phyloP scores from a whole-genome alignment of 2,329 filamentous ascomycete genomes.

The Fonsecaea multimorphosa region DNA sequence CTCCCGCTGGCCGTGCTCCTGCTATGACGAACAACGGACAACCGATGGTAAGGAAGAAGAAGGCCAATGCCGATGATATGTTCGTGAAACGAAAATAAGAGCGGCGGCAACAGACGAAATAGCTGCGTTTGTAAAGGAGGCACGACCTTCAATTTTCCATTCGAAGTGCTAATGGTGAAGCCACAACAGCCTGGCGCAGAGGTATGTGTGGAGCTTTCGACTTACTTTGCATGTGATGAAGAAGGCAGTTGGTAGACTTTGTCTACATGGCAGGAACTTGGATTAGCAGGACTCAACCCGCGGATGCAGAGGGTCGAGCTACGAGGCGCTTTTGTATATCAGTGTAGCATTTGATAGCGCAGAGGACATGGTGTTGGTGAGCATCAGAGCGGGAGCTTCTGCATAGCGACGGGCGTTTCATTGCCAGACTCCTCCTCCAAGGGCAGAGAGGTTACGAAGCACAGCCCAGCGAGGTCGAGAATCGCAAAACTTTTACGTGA shows the following conservation, averaged over 20 bases:
- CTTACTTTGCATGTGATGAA: neutral
- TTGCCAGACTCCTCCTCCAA: neutral
- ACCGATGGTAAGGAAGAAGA: constrained; percentile 35
- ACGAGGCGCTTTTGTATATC: neutral
- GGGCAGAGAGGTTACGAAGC: neutral
- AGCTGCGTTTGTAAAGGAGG: neutral
- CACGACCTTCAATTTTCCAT: neutral
- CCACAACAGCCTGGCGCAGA: neutral
- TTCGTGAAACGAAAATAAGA: constrained; percentile 33
- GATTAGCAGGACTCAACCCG: neutral
- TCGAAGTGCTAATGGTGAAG: neutral
- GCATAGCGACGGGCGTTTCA: constrained; percentile 1
- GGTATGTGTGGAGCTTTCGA: neutral
- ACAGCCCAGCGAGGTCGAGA: neutral
- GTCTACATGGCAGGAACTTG: neutral
- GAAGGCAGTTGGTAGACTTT: neutral
- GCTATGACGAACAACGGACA: constrained; percentile 19
- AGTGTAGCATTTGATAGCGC: neutral
- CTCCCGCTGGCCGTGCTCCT: neutral
- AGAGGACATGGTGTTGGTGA: neutral
- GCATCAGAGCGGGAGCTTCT: neutral
- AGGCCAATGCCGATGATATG: constrained; percentile 33
- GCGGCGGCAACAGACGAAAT: neutral
- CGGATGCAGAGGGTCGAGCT: neutral
- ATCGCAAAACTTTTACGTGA: neutral